A percentile compares a stretch with the other conserved stretches of the same genome.
These are phyloP conservation scores for Fraxinus xanthoxyloides DNA, from an alignment of 305 asterid genomes.

Conservation along the genomic window DNA sequence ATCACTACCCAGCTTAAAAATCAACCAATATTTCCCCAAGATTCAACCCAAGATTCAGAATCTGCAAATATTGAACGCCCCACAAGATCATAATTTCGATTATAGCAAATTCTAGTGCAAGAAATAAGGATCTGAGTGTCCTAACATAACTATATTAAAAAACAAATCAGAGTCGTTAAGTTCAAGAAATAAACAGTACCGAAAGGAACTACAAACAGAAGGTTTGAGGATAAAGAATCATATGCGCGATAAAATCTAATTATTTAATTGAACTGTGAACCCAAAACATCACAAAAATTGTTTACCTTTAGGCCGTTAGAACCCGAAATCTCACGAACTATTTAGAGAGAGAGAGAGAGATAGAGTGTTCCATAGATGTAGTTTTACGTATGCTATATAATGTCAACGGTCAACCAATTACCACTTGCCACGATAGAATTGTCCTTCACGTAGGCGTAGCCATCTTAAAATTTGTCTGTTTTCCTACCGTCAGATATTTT, in stretches of 20 bases:
- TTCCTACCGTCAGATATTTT: no score
- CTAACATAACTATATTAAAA: not conserved
- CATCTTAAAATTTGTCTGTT: not conserved
- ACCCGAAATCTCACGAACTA: constrained; percentile 30
- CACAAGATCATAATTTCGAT: constrained; percentile 15
- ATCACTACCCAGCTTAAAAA: constrained; percentile 1
- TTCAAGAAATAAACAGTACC: constrained; percentile 13
- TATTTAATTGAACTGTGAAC: not conserved
- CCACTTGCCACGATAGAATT: constrained; percentile 22
- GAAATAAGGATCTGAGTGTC: not conserved
- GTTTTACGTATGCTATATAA: not conserved
- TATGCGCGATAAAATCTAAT: not conserved
- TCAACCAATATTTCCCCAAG: constrained; percentile 22
- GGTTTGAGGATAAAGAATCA: not conserved
- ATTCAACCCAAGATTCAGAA: constrained; percentile 5
- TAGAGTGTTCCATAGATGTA: not conserved
- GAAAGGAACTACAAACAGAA: constrained; percentile 2
- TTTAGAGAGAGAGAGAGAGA: constrained; percentile 12
- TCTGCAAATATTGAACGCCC: constrained; percentile 5
- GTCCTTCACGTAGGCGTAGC: not conserved
- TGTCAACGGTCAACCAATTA: constrained; percentile 22
- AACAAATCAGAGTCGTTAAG: constrained; percentile 7
- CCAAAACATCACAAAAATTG: not conserved
- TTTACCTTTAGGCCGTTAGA: constrained; percentile 23
- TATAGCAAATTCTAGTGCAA: constrained; percentile 19